phyloP scores from a whole-genome alignment of 2,329 filamentous ascomycete species.

The Cladosporium sp. region DNA sequence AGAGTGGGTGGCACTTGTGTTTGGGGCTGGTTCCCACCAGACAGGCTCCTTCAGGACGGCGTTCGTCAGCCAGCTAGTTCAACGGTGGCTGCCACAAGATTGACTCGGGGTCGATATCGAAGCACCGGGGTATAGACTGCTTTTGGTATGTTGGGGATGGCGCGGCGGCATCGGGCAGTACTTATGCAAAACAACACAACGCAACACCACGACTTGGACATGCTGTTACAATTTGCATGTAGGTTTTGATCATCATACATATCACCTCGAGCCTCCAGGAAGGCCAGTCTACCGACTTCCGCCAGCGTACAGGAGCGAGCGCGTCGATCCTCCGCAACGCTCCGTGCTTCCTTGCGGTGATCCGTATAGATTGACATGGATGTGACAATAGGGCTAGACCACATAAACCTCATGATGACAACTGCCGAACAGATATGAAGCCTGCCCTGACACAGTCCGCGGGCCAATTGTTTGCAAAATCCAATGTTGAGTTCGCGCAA shows the following conservation, averaged over 20 bases:
- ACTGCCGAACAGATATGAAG: not conserved
- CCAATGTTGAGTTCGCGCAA: not conserved
- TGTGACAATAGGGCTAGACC: not conserved
- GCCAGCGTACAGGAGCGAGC: not conserved
- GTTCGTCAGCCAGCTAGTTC: not conserved
- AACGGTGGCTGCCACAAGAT: conserved; percentile 10
- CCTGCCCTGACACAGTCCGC: not conserved
- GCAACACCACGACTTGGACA: not conserved
- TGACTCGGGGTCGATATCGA: not conserved
- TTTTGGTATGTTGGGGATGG: not conserved
- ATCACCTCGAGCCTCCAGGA: not conserved
- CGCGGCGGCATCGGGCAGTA: not conserved
- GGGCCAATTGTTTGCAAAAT: not conserved
- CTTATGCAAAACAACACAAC: not conserved
- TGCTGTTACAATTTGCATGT: not conserved
- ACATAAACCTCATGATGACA: not conserved
- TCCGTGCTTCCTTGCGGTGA: not conserved
- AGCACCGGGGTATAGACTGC: not conserved
- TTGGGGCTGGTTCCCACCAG: conserved; percentile 1
- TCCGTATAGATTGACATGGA: not conserved
- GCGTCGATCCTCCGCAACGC: conserved; percentile 1
- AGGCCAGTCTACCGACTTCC: not conserved
- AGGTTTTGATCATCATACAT: not conserved
- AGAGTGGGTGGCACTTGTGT: conserved; percentile 5
- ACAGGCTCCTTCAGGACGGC: not conserved